Percentiles rank a stretch among this genome's conserved stretches.
Conservation (phyloP, 1,284 basidiomycete genomes). For the Papiliotrema flavescens region DNA sequence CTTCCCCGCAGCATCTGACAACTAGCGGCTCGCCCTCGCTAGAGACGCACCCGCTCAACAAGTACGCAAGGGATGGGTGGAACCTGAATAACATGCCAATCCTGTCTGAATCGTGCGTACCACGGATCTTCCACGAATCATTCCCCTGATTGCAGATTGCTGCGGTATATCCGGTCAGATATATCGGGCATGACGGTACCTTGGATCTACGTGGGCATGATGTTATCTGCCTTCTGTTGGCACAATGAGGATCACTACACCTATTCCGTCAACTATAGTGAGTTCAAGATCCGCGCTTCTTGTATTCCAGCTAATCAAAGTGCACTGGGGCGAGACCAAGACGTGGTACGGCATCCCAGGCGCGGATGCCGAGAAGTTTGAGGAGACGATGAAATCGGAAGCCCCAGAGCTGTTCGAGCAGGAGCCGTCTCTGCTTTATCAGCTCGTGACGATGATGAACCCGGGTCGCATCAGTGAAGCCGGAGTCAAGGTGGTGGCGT, state of each 20-base stretch:
- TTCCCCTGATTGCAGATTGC: constrained; percentile 17
- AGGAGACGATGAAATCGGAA: constrained; percentile 89
- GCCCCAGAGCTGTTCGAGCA: constrained; percentile 99
- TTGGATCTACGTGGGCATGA: constrained; percentile 99
- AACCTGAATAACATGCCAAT: constrained; percentile 98
- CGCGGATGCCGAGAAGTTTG: constrained; percentile 89
- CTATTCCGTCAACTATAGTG: constrained; percentile 91
- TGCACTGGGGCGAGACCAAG: constrained; percentile 99
- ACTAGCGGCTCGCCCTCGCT: constrained; percentile 86
- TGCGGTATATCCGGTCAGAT: constrained; percentile 90
- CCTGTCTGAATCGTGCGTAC: constrained; percentile 73
- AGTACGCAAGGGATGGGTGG: constrained; percentile 90
- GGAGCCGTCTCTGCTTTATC: constrained; percentile 93
- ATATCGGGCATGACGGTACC: constrained; percentile 99
- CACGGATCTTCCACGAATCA: constrained; percentile 38
- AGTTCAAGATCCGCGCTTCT: constrained; percentile 39
- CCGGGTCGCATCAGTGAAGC: constrained; percentile 79
- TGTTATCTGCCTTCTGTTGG: constrained; percentile 99
- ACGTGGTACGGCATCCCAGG: constrained; percentile 99
- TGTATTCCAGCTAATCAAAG: constrained; percentile 52
- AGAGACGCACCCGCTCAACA: constrained; percentile 83
- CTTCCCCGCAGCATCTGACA: neutral
- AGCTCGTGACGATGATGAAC: constrained; percentile 97
- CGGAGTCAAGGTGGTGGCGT: constrained; percentile 89
- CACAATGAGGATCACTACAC: constrained; percentile 99